Base-by-base conservation (phyloP, 306 rosid genomes). In the Lithocarpus polystachyus region DNA sequence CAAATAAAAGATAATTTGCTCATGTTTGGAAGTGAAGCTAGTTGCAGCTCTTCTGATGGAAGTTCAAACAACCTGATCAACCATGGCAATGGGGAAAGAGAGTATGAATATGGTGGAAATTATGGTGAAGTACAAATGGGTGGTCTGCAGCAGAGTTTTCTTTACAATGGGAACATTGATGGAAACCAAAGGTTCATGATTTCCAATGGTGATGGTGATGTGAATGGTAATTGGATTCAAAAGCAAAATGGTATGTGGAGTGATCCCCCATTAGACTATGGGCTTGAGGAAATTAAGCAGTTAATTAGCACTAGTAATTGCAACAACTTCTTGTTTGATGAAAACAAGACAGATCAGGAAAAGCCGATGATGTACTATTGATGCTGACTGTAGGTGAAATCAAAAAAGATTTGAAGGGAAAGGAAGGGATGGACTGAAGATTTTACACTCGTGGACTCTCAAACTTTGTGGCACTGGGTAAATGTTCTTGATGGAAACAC, bases 41-140 rank as follows among this genome's bases (percentile, higher is more conserved):
- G 96, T 61, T 90, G 89, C 61, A 92, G 91, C 84, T 89, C 93
- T 75, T 88, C 92, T 77, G 87, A 88, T 69, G 92, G 90, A 19
- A 89, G 90, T 74, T 76, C 80, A 75, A 84, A 29, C 74, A 87
- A 81, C 67, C 78, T 74, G 74, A 75, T 78, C 1, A 74, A 48
- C 22, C 83, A 48, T 65, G 74, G 78, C 17, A 87, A 67, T 18
- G 91, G 70, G 60, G 60, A 75, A 40, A 82, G 75, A 40, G 83
- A 79, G 26, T 48, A 73, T 33, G 83, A 52, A 65, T 78, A 51
- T 61, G 74, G 51, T 33, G 89, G 53, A 73, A 59, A 40, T 71
- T 68, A 79, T 26, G 72, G 83, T 52, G 62, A 79, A 26, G 20
- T 29, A 56, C 82, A 73, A 29, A 71, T 78, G 33, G 81, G 70